Evolutionary conservation across 148 eudicot genomes (phyloP), one percentile per base, ranked within the genome.

Genomic region (Selenicereus undatus): DNA sequence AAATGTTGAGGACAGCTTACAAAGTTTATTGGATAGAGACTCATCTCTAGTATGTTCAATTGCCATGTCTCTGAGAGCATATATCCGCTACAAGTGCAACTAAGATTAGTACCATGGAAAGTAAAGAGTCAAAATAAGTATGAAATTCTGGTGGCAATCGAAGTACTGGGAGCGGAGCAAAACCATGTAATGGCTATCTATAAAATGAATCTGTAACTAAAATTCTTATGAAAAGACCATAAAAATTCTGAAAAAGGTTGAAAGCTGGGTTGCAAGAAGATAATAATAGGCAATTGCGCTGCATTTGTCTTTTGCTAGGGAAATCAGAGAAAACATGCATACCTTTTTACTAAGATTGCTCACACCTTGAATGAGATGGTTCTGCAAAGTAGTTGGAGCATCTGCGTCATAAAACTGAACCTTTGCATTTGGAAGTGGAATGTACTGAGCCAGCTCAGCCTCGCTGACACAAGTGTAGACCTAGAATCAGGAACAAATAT

Each of bases 381-480:
- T 39, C 18, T 79, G 83, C 35, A 81, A 65, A 18, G 39, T 42
- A 52, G 48, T 36, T 11, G 92, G 91, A 36, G 83, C 26, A 80
- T 85, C 85, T 76, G 73, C 79, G 22, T 88, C 73, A 81, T 94
- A 96, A 12, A 74, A 24, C 83, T 87, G 87, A 82, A 91, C 52
- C 84, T 90, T 91, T 2, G 88, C 80, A 3, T 76, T 88, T 5
- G 99, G 88, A 76, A 92, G 87, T 16, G 94, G 80, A 70, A 92
- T 79, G 82, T 87, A 88, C 73, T 82, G 48, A 1, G 90, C 91
- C 73, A 96, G 73, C 18, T 86, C 89, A 60, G 90, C 88, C 81
- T 92, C 97, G 79, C 87, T 87, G 10, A 18, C 88, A 83, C 95
- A 91, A 2, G 99, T 96, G 76, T 88, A 92, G 13, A 96, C 94